Base-by-base conservation (phyloP, 1,139 yeast species). In the Sugiyamaella grinbergsii region DNA sequence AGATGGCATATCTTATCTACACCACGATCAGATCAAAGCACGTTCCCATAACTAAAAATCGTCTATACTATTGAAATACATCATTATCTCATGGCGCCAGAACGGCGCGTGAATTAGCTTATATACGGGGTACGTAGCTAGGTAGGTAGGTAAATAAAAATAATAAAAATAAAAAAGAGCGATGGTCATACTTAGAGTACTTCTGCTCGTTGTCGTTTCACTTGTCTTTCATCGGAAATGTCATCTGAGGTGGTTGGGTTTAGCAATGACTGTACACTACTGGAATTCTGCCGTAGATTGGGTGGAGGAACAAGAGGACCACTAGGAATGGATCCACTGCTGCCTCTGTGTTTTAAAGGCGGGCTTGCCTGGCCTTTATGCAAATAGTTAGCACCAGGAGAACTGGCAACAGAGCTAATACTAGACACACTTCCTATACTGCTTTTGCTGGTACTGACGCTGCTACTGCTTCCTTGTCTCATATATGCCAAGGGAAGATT, bases 181-280 rank as follows among this genome's bases (percentile, higher is more conserved):
- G 18, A 19, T 5, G 29, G 16, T 16, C 6, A 22, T 7, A 7
- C 28, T 20, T 37, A 37, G 26, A 28, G 26, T 28, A 26, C 40
- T 26, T 42, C 47, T 5, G 47, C 47, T 23, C 40, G 39, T n/a
- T 24, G 45, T 20, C 54, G 40, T 41, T 51, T 51, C 8, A 34
- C 33, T 4, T 44, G 54, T 5, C 47, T 38, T 22, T 54, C 54
- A 11, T 50, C 51, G 4, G 47, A 19, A 15, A 26, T 49, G 6
- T 47, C 54, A 11, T 44, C 44, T 4, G 47, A 33, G 18, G 54
- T 40, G 7, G 57, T 36, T 4, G 64, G 64, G 45, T 61, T 61
- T 50, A 61, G 55, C 38, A 61, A 49, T 11, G 58, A 54, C 41
- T 60, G 62, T 16, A 60, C 62, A 24, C 56, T 57, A 18, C 58